phyloP scores from a whole-genome alignment of 495 filamentous ascomycete species.

The Pseudevernia furfuracea region DNA sequence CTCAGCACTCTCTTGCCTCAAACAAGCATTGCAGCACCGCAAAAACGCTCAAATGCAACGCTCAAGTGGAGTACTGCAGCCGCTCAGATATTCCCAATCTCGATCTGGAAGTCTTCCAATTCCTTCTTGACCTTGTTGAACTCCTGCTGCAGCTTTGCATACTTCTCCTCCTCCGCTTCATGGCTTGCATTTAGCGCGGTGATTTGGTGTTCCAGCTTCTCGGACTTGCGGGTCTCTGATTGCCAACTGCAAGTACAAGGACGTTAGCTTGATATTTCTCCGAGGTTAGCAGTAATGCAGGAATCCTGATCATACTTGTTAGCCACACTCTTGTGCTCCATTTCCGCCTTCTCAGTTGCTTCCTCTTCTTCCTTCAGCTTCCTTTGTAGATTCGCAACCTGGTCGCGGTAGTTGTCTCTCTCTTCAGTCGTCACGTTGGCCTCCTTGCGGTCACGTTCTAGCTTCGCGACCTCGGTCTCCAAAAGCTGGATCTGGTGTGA shows the following conservation, averaged over 20 bases:
- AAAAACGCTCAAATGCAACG: slow-evolving; percentile 18
- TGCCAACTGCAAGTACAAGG: slow-evolving; percentile 58
- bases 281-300: not conserved
- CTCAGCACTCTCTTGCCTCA: slow-evolving; percentile 7
- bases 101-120: slow-evolving; percentile 75
- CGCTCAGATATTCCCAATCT: slow-evolving; percentile 83
- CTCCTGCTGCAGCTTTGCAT: slow-evolving; percentile 92
- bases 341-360: slow-evolving; percentile 89
- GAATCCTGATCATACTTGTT: slow-evolving; percentile 69
- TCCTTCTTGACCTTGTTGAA: slow-evolving; percentile 79
- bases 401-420: slow-evolving; percentile 63
- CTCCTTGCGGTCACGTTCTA: slow-evolving; percentile 67
- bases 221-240: slow-evolving; percentile 98
- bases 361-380: slow-evolving; percentile 96
- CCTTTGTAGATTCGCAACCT: slow-evolving; percentile 83
- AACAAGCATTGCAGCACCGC: slow-evolving; percentile 8
- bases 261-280: not conserved
- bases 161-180: slow-evolving; percentile 92
- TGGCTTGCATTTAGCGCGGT: slow-evolving; percentile 83
- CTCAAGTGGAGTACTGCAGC: slow-evolving; percentile 11
- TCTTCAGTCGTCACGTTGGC: slow-evolving; percentile 70
- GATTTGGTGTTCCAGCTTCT: slow-evolving; percentile 98
- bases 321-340: slow-evolving; percentile 86
- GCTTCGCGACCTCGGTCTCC: slow-evolving; percentile 85
- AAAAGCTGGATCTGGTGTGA: slow-evolving; percentile 83